Percentiles rank a stretch among this genome's conserved stretches.
phyloP scores from a whole-genome alignment of 1,284 basidiomycete species.

The Fomitopsis betulina region DNA sequence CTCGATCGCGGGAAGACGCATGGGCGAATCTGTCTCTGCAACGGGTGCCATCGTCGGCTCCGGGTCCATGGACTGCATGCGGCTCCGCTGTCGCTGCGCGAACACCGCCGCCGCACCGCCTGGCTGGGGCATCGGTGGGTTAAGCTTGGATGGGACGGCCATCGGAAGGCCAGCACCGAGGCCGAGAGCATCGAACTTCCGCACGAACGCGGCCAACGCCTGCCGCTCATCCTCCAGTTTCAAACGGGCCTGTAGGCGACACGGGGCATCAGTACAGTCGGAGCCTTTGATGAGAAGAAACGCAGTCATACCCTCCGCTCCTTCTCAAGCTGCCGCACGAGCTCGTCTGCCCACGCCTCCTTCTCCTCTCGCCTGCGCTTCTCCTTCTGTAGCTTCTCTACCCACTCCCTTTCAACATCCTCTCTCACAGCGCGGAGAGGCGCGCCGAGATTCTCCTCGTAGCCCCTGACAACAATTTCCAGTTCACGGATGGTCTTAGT shows the following conservation, averaged over 20 bases:
- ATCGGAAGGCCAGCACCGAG: conserved; percentile 40
- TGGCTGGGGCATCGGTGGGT: conserved; percentile 41
- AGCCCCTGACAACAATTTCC: conserved; percentile 63
- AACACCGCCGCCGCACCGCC: conserved; percentile 48
- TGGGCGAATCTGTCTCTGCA: conserved; percentile 39
- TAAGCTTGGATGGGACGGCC: conserved; percentile 32
- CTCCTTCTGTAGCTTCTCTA: conserved; percentile 56
- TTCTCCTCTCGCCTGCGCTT: conserved; percentile 57
- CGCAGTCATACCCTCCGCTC: conserved; percentile 53
- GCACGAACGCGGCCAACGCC: conserved; percentile 71
- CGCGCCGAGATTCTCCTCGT: conserved; percentile 68
- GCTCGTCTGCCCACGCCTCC: conserved; percentile 65
- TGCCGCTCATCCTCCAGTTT: conserved; percentile 72
- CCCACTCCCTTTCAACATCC: conserved; percentile 81
- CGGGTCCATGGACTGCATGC: conserved; percentile 23
- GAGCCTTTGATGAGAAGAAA: neutral
- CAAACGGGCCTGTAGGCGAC: conserved; percentile 34
- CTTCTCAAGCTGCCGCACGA: conserved; percentile 68
- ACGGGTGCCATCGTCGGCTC: conserved; percentile 21
- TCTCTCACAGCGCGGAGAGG: conserved; percentile 70
- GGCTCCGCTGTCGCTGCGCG: conserved; percentile 38
- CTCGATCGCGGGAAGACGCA: conserved; percentile 39
- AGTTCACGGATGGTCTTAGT: conserved; percentile 66
- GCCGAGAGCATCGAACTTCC: conserved; percentile 62
- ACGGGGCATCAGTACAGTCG: conserved; percentile 1